These are phyloP conservation scores for Sporothrix curviconia DNA, from an alignment of 2,329 filamentous ascomycete species.

Conservation along the genomic window DNA sequence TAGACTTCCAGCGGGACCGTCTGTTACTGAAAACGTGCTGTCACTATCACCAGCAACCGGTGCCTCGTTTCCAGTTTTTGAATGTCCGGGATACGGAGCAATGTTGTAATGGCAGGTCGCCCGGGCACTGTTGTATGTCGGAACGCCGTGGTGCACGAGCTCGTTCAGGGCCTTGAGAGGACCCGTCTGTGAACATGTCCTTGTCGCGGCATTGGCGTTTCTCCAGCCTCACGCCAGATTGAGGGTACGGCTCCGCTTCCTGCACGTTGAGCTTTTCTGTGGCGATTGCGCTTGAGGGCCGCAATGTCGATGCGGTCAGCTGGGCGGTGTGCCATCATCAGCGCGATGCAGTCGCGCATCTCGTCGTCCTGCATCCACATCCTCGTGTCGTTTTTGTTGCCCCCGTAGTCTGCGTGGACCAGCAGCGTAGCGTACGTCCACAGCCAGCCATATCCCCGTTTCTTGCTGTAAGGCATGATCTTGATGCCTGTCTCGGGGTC, in stretches of 20 bases:
- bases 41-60: too few species aligned
- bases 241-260: background rate
- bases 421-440: conserved; percentile 13
- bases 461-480: background rate
- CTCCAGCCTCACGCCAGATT: background rate
- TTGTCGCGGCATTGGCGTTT: background rate
- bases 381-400: background rate
- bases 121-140: background rate
- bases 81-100: too few species aligned
- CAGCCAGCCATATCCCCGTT: background rate
- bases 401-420: background rate
- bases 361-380: background rate
- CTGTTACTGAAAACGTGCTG: too few species aligned
- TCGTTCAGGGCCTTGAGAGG: background rate
- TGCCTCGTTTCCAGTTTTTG: too few species aligned
- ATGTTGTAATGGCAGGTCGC: too few species aligned
- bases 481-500: background rate
- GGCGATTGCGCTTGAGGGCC: background rate
- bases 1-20: too few species aligned
- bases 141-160: background rate
- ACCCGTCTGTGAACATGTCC: background rate
- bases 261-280: background rate
- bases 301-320: background rate
- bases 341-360: conserved; percentile 6
- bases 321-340: conserved; percentile 14